Evolutionary conservation across 345 rosid genomes (phyloP), one percentile per base, ranked within the genome.

Genomic region (Gossypium mustelinum): DNA sequence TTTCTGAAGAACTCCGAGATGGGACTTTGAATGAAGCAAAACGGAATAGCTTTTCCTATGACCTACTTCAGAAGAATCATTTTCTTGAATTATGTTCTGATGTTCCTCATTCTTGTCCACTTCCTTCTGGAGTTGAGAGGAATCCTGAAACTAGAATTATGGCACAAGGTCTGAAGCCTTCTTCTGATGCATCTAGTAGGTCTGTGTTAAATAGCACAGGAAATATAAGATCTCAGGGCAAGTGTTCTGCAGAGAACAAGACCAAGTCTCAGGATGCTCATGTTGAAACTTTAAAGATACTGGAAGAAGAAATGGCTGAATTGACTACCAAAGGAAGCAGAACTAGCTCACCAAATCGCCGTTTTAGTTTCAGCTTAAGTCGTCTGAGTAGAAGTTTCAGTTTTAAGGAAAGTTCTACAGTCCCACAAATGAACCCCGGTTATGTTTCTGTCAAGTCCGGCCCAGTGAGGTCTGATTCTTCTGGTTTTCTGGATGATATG

Each of bases 311-410:
- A 78, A 41, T 81, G 34, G 75, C 65, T 2, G 85, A 82, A 73
- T 59, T 72, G 29, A 84, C 73, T n/a, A 70, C 79, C 29, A 76
- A 70, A 72, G 89, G 79, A 87, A 77, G 81, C 80, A 86, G 89
- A 75, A 83, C 79, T 54, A 75, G 73, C 20, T 86, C 96, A 64
- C 88, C 96, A 59, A 88, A 79, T 80, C 86, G 86, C 58, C 85
- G 97, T 64, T 90, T 89, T 82, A 90, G 96, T 88, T 90, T 91
- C 79, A 93, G 91, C 86, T 84, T 94, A 34, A 82, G 92, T 67
- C 86, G 84, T 75, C 80, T 89, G 81, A 80, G 88, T 70, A 89
- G 88, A 83, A 95, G 97, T 84, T 87, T 90, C 81, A 93, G 92
- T 67, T 85, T 82, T 45, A 95, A 84, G 76, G 99, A 93, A 55